Evolutionary conservation across 2,329 filamentous ascomycete species (phyloP).

Genomic region (Aspergillus bombycis): DNA sequence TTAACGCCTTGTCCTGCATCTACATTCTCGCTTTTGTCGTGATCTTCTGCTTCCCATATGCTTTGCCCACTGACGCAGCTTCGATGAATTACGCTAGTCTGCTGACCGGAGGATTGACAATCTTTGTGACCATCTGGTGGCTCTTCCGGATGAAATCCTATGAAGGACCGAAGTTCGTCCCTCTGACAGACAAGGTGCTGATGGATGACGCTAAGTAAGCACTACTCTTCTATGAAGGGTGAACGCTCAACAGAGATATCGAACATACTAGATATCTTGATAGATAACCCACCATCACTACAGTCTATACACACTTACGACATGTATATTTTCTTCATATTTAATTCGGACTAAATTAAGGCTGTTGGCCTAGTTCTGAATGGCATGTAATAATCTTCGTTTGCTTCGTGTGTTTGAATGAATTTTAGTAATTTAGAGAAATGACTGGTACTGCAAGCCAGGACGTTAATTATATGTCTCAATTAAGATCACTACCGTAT

Average conservation of each 20-base stretch:
- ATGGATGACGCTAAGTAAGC: constrained; percentile 34
- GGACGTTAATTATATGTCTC: not conserved
- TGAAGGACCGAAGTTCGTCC: constrained; percentile 40
- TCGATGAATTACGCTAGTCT: constrained; percentile 60
- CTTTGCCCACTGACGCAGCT: constrained; percentile 48
- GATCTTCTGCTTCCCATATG: constrained; percentile 63
- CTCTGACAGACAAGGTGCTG: constrained; percentile 37
- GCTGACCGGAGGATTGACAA: constrained; percentile 56
- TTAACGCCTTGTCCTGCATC: constrained; percentile 56
- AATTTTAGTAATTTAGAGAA: not conserved
- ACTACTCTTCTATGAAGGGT: not conserved
- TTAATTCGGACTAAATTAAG: not conserved
- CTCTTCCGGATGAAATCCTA: constrained; percentile 38
- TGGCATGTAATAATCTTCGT: not conserved
- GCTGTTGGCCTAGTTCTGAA: not conserved
- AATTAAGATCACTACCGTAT: not conserved
- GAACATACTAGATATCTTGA: constrained; percentile 1
- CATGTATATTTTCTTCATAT: not conserved
- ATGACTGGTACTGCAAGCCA: not conserved
- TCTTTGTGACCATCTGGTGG: constrained; percentile 54
- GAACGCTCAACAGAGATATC: not conserved
- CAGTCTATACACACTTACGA: not conserved
- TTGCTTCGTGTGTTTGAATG: not conserved
- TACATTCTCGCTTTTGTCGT: constrained; percentile 60
- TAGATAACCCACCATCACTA: not conserved